Evolutionary conservation across 2,329 filamentous ascomycete species (phyloP), one percentile per base, ranked within the genome.

Genomic region (Botryotinia globosa): DNA sequence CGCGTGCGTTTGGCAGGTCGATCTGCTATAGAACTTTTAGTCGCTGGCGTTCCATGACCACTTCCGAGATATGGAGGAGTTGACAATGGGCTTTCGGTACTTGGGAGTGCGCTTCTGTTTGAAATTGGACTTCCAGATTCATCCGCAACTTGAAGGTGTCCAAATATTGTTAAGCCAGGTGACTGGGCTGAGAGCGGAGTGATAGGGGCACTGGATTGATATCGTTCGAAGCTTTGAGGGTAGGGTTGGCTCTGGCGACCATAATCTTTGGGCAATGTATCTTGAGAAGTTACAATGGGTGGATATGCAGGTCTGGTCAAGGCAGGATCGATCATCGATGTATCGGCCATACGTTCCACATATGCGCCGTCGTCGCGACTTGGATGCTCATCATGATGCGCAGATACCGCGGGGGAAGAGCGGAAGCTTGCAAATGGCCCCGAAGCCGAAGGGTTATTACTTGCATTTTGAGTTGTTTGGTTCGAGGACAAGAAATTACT

Each of bases 191-290:
- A 62, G 51, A 54, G 48, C 37, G 70, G 71, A 56, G 72, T 73
- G n/a, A 56, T 63, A 8, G 74, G 69, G 39, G 72, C 69, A 42
- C 59, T 66, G 16, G 74, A 72, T 63, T 72, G 74, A 48, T 77
- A 75, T 67, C 75, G 74, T 69, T 79, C 77, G 59, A 78, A 78
- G 66, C 75, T 77, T 66, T 78, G 75, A 9, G 76, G 68, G 64
- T 77, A 76, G 29, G 73, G 72, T 34, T 65, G 69, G 56, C 29
- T 34, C 22, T 62, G 71, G 22, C 34, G 66, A 54, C 61, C 61
- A 56, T 70, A 73, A 64, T 72, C 51, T 37, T 48, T 71, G 32
- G 45, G 20, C 29, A 32, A 37, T 9, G 29, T n/a, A 51, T 66
- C 48, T 51, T 67, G 70, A 48, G 73, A 75, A n/a, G 68, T 62